Evolutionary conservation across 129 eudicot species (phyloP).

Genomic region (Flaveria linearis): DNA sequence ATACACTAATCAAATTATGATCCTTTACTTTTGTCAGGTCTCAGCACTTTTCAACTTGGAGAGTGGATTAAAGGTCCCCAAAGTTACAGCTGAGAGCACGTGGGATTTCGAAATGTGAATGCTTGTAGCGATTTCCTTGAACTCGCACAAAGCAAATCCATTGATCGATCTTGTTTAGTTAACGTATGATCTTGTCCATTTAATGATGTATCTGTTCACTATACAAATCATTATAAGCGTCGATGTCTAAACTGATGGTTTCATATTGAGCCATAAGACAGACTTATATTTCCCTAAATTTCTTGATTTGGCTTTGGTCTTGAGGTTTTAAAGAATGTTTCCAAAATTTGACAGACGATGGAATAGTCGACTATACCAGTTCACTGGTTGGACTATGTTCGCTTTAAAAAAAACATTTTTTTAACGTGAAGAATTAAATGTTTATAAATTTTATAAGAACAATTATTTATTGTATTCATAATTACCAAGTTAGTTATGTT

Average conservation of each 20-base stretch:
- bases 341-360: background rate
- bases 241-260: constrained; percentile 30
- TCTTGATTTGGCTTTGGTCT: background rate
- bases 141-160: constrained; percentile 18
- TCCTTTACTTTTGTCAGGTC: constrained; percentile 40
- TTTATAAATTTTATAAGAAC: no score
- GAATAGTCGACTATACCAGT: background rate
- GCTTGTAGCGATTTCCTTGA: constrained; percentile 6
- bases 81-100: constrained; percentile 68
- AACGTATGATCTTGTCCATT: constrained; percentile 16
- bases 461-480: no score
- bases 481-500: no score
- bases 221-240: constrained; percentile 29
- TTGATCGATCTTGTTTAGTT: constrained; percentile 11
- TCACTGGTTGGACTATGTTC: no score
- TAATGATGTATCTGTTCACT: constrained; percentile 24
- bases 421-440: no score
- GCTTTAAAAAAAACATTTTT: no score
- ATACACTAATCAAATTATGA: background rate
- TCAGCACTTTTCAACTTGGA: constrained; percentile 65
- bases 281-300: constrained; percentile 5
- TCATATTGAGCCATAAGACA: constrained; percentile 38
- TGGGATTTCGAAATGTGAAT: constrained; percentile 85
- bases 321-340: background rate
- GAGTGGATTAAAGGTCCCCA: constrained; percentile 59